phyloP scores from a whole-genome alignment of 371 early-diverging fungal genomes.

The Mortierella sp. region DNA sequence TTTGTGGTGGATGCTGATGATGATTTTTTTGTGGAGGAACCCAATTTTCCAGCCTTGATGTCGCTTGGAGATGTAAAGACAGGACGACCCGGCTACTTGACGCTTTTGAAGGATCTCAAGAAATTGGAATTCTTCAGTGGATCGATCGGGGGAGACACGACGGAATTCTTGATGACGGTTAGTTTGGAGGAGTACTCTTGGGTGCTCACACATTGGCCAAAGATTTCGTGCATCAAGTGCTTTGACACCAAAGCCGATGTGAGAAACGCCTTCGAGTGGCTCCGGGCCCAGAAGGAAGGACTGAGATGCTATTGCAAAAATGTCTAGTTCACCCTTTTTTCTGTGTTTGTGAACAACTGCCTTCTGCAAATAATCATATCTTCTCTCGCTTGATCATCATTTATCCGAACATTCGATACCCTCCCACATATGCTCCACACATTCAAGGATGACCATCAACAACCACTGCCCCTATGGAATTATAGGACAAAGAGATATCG shows the following conservation, averaged over 20 bases:
- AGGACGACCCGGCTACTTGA: not conserved
- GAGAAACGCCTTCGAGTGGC: not conserved
- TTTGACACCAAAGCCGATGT: not conserved
- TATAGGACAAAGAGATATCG: too few relatives aligned
- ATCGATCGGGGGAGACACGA: not conserved
- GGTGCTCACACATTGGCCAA: not conserved
- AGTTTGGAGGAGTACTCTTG: not conserved
- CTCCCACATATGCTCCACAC: too few relatives aligned
- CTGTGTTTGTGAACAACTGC: too few relatives aligned
- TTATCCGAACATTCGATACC: too few relatives aligned
- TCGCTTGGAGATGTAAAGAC: not conserved
- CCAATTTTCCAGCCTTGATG: too few relatives aligned
- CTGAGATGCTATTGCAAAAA: too few relatives aligned
- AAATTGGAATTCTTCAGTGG: not conserved
- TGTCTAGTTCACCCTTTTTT: too few relatives aligned
- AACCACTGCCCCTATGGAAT: too few relatives aligned
- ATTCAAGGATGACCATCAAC: too few relatives aligned
- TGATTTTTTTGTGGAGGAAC: too few relatives aligned
- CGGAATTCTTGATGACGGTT: not conserved
- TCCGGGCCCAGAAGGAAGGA: not conserved
- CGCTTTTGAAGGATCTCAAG: not conserved
- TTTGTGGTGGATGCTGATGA: not conserved
- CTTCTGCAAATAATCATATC: too few relatives aligned
- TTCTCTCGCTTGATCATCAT: too few relatives aligned
- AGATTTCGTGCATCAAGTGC: not conserved